These are phyloP conservation scores for Penicillium herquei DNA, from an alignment of 495 filamentous ascomycete genomes.

Conservation along the genomic window DNA sequence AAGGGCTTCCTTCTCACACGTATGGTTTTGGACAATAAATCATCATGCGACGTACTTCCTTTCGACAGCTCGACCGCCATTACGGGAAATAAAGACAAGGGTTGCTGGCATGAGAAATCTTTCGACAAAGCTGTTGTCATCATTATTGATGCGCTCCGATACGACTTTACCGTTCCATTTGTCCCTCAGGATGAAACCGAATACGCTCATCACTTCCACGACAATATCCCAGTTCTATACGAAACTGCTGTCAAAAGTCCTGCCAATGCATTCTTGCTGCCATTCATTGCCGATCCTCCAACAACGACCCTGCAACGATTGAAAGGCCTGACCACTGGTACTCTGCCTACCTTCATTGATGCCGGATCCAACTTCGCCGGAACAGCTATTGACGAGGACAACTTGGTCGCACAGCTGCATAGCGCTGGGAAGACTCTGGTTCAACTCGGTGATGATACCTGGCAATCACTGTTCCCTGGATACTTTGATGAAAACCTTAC, in stretches of 20 bases:
- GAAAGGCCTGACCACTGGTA: constrained; percentile 94
- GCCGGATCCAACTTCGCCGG: constrained; percentile 93
- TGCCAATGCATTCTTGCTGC: constrained; percentile 80
- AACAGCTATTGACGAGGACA: constrained; percentile 97
- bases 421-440: constrained; percentile 80
- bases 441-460: constrained; percentile 95
- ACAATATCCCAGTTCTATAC: constrained; percentile 82
- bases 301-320: constrained; percentile 89
- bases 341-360: constrained; percentile 91
- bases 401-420: constrained; percentile 79
- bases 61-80: constrained; percentile 41
- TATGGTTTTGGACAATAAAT: constrained; percentile 84
- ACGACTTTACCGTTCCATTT: constrained; percentile 93
- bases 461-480: constrained; percentile 86
- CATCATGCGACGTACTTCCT: constrained; percentile 73
- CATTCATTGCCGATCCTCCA: constrained; percentile 96
- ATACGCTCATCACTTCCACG: constrained; percentile 71
- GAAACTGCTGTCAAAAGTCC: constrained; percentile 72
- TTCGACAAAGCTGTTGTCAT: constrained; percentile 91
- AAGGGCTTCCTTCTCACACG: constrained; percentile 96
- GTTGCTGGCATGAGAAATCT: constrained; percentile 93
- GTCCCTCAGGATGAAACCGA: constrained; percentile 47
- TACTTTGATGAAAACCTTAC: constrained; percentile 87
- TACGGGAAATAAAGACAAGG: constrained; percentile 46
- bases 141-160: constrained; percentile 89